phyloP scores from a whole-genome alignment of 306 rosid species.

The Trifolium fragiferum region DNA sequence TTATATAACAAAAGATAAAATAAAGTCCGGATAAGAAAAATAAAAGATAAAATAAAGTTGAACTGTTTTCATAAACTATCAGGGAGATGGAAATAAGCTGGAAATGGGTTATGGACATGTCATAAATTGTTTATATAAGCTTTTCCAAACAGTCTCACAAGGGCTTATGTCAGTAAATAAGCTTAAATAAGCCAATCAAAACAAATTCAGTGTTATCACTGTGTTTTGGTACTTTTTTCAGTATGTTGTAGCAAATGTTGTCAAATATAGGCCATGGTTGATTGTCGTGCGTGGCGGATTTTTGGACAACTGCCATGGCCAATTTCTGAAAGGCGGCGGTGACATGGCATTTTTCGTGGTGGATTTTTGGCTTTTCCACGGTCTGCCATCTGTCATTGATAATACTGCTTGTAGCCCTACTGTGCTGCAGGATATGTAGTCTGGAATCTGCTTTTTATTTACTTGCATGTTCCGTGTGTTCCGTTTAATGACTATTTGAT shows the following conservation, averaged over 20 bases:
- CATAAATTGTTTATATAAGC: not conserved
- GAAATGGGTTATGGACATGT: not conserved
- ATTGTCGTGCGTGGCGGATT: not conserved
- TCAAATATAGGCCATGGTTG: not conserved
- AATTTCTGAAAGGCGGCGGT: not conserved
- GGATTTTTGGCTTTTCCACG: not conserved
- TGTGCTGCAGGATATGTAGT: not conserved
- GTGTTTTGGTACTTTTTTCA: conserved; percentile 6
- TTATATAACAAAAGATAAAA: not conserved
- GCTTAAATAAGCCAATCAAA: not conserved
- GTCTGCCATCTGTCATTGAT: not conserved
- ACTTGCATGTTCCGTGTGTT: conserved; percentile 28
- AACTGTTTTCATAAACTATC: not conserved
- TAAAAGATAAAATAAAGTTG: not conserved
- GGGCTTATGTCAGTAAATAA: not conserved
- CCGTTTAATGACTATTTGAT: conserved; percentile 16
- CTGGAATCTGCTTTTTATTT: conserved; percentile 19
- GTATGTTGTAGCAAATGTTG: not conserved
- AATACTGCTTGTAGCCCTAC: not conserved
- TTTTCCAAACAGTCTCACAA: not conserved
- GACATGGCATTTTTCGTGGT: not conserved
- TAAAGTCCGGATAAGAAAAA: not conserved
- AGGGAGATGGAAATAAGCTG: not conserved
- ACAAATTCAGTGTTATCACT: not conserved
- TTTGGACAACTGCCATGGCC: not conserved